Evolutionary conservation across 148 eudicot genomes (phyloP), one percentile per base, ranked within the genome.

Genomic region (Chenopodium formosanum): DNA sequence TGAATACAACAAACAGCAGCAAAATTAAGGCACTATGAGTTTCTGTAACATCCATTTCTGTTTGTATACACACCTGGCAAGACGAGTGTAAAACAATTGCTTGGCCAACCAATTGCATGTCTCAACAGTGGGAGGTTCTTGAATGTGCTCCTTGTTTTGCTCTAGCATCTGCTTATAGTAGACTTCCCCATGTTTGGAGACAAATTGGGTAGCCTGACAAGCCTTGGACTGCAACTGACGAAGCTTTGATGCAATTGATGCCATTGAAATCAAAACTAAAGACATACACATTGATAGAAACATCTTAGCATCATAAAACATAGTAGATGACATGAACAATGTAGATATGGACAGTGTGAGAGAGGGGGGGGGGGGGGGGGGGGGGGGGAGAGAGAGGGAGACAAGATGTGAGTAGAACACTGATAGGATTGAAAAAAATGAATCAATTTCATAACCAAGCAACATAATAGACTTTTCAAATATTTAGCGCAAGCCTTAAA

Each of bases 211-310:
- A 52, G 89, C 89, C 72, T 90, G 90, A 71, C 85, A 82, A 78
- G 90, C 90, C 88, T 89, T 91, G 10, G 91, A 82, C 80, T 83
- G 90, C 88, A 91, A 81, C 80, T 68, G 82, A 76, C 71, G 80
- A 78, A 91, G 79, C 84, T 86, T 89, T 63, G 94, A 88, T 64
- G 97, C 94, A 94, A 92, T 91, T 52, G 94, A 88, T 58, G 97
- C 94, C 97, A 92, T 91, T 52, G 81, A 80, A 74, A 48, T 48
- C 75, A 79, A 47, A 73, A 50, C 88, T 76, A 48, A 29, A 69
- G 58, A 50, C 6, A 56, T 40, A 63, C 56, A 82, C 23, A 48
- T 58, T 5, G 6, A 67, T 31, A 80, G 22, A 17, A 77, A 4
- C 46, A 65, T 46, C 56, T 70, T 19, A 78, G 14, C 27, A 73